Base-by-base conservation (phyloP, 1,284 basidiomycete species). In the Leucoagaricus sp. region DNA sequence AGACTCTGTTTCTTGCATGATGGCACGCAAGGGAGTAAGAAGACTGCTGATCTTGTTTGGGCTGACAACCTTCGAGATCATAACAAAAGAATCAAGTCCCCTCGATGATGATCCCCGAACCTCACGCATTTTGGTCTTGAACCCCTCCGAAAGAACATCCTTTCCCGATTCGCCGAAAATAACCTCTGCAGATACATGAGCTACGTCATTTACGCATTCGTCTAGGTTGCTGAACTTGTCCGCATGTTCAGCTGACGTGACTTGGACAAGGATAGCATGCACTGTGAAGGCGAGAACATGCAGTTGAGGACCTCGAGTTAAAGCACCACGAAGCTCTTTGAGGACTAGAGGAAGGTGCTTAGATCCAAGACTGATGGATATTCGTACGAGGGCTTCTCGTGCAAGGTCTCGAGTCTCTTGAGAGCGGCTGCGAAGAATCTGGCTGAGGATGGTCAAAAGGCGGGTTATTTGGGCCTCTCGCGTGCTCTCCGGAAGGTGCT, bases 81-180 rank as follows among this genome's bases (percentile, higher is more conserved):
- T 83, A 23, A 87, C 83, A 66, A 96, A 93, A 0, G 91, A 87
- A 69, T 98, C 94, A 45, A 95, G 75, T 3, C 89, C 93, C 66
- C 89, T 89, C 15, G 90, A 86, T 1, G 85, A 78, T 6, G 93
- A 92, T 2, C 85, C 80, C 40, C 87, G 83, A 19, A 96, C 95
- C 74, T 98, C 95, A 21, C 89, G 83, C 85, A 94, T 91, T 73
- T 94, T 97, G 15, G 94, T 96, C 76, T 90, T 94, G 84, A 95
- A 97, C 25, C 91, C 96, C 63, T 96, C 94, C 2, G 89, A 82
- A 50, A 89, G 85, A 0, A 93, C 89, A 66, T 98, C 94, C 69
- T 94, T 93, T 9, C 91, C 93, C 0, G 94, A 96, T 66, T 94
- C 87, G 13, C 96, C 96, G 67, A 98, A 98, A 53, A 98, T 83